Percentiles rank a stretch among this genome's conserved stretches.
Conservation (phyloP, 495 filamentous ascomycete genomes). For the Aspergillus coremiiformis region DNA sequence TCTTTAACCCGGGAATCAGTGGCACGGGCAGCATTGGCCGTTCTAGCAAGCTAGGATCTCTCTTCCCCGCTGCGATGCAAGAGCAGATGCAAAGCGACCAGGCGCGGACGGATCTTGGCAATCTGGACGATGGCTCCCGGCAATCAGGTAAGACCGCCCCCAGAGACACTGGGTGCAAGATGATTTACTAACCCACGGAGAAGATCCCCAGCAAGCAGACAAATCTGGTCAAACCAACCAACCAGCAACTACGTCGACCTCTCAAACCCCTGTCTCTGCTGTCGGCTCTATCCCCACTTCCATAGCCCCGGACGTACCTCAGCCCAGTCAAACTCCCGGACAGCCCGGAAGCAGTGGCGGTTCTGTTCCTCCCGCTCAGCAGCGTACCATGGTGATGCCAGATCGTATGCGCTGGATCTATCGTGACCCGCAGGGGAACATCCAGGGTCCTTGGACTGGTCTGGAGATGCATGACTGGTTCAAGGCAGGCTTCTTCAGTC, state of each 20-base stretch:
- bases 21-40: slow-evolving; percentile 53
- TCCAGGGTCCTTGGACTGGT: slow-evolving; percentile 91
- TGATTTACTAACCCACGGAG: background rate
- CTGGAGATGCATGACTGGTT: slow-evolving; percentile 99
- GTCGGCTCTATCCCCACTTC: slow-evolving; percentile 36
- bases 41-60: slow-evolving; percentile 73
- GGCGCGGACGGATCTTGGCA: slow-evolving; percentile 46
- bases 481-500: slow-evolving; percentile 94
- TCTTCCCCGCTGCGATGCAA: slow-evolving; percentile 83
- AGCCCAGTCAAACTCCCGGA: slow-evolving; percentile 26
- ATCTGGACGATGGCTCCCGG: slow-evolving; percentile 34
- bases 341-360: slow-evolving; percentile 25
- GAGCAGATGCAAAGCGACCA: slow-evolving; percentile 66
- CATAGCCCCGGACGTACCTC: slow-evolving; percentile 25
- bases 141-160: slow-evolving; percentile 15
- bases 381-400: slow-evolving; percentile 96
- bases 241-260: slow-evolving; percentile 30
- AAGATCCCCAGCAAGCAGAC: slow-evolving; percentile 22
- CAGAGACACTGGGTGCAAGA: background rate
- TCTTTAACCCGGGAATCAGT: slow-evolving; percentile 46
- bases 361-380: slow-evolving; percentile 62
- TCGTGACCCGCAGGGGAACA: slow-evolving; percentile 82
- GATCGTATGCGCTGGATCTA: slow-evolving; percentile 99
- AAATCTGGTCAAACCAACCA: slow-evolving; percentile 23
- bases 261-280: slow-evolving; percentile 36